These are phyloP conservation scores for Saitozyma sp. DNA, from an alignment of 768 basidiomycete genomes.

Conservation along the genomic window DNA sequence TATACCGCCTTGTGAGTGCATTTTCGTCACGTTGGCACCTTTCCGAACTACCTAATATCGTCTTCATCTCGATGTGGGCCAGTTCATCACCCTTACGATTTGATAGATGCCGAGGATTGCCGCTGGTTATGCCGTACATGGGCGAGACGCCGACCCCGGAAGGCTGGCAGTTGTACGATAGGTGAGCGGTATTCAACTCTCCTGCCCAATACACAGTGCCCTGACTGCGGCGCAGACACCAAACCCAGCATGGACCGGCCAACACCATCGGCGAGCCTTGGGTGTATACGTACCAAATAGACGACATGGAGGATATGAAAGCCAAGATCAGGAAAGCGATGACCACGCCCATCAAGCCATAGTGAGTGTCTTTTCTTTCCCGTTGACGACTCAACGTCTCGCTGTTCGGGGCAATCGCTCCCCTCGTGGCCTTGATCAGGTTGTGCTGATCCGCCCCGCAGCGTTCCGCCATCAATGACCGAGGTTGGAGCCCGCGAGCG, in stretches of 20 bases:
- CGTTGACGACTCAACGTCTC: neutral
- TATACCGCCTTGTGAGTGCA: slow-evolving; percentile 44
- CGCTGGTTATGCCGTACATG: slow-evolving; percentile 44
- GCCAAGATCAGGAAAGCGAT: slow-evolving; percentile 29
- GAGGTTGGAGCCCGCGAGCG: neutral
- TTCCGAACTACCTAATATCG: no score
- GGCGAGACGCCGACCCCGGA: slow-evolving; percentile 17
- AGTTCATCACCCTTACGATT: neutral
- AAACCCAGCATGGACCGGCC: slow-evolving; percentile 43
- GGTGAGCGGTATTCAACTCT: slow-evolving; percentile 15
- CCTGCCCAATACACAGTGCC: neutral
- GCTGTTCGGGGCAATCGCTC: no score
- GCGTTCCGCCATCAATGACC: neutral
- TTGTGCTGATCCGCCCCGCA: neutral
- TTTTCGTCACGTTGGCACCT: neutral
- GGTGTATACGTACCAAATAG: slow-evolving; percentile 39
- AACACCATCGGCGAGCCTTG: slow-evolving; percentile 38
- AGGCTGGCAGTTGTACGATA: slow-evolving; percentile 37
- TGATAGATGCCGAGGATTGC: slow-evolving; percentile 43
- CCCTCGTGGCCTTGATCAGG: neutral
- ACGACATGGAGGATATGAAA: slow-evolving; percentile 30
- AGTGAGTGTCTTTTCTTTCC: slow-evolving; percentile 23
- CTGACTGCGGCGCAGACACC: slow-evolving; percentile 9
- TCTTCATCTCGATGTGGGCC: neutral
- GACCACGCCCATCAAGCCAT: slow-evolving; percentile 35